Evolutionary conservation across 2,329 filamentous ascomycete species (phyloP).

Genomic region (Emmonsia crescens): DNA sequence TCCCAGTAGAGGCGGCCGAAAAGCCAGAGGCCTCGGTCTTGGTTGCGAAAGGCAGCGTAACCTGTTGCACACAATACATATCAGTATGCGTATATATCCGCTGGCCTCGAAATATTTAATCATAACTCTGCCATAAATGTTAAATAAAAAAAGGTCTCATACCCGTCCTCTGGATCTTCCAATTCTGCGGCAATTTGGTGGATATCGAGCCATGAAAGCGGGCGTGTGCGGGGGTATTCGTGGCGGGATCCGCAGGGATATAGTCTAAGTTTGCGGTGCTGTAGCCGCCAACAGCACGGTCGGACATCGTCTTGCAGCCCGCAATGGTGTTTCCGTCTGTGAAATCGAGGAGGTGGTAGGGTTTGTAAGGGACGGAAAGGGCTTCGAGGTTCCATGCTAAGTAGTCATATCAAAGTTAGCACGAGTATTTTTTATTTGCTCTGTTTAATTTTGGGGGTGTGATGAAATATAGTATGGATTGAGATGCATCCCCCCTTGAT

Average conservation of each 20-base stretch:
- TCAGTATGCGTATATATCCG: not conserved
- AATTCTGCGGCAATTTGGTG: constrained; percentile 63
- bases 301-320: constrained; percentile 64
- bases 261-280: constrained; percentile 65
- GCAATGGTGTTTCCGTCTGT: constrained; percentile 26
- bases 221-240: constrained; percentile 50
- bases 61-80: constrained; percentile 42
- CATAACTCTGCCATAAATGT: not conserved
- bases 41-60: constrained; percentile 83
- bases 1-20: constrained; percentile 83
- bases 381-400: constrained; percentile 34
- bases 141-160: constrained; percentile 6
- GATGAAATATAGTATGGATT: not conserved
- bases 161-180: constrained; percentile 34
- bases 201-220: constrained; percentile 85
- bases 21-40: constrained; percentile 63
- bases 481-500: not conserved
- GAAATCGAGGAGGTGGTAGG: constrained; percentile 32
- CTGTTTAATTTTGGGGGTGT: not conserved
- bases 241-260: constrained; percentile 37
- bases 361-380: constrained; percentile 27
- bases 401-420: not conserved
- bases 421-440: not conserved
- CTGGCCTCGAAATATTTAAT: not conserved
- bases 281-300: constrained; percentile 76